Percentiles rank a stretch among this genome's conserved stretches.
These are phyloP conservation scores for Globisporangium polare DNA, from an alignment of 352 stramenopile genomes.

Conservation along the genomic window DNA sequence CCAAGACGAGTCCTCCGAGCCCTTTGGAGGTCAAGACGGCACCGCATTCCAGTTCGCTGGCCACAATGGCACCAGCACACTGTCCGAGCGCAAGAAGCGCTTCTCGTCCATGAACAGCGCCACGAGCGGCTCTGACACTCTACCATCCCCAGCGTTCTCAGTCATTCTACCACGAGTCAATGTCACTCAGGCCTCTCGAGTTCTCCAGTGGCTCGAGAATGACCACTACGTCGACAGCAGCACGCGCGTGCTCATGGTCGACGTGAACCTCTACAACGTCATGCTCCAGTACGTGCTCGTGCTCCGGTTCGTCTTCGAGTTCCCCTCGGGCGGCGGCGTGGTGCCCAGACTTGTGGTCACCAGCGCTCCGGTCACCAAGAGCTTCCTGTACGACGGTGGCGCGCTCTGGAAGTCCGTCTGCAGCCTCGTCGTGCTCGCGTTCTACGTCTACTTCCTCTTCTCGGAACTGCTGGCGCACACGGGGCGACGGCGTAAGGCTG, in stretches of 20 bases:
- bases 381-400: slow-evolving; percentile 32
- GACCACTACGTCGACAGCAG: slow-evolving; percentile 34
- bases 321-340: slow-evolving; percentile 36
- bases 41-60: slow-evolving; percentile 27
- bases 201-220: slow-evolving; percentile 25
- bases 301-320: slow-evolving; percentile 45
- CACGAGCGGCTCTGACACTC: slow-evolving; percentile 14
- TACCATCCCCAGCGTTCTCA: slow-evolving; percentile 42
- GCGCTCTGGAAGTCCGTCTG: slow-evolving; percentile 24
- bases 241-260: slow-evolving; percentile 40
- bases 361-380: slow-evolving; percentile 34
- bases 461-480: slow-evolving; percentile 35
- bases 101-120: slow-evolving; percentile 35
- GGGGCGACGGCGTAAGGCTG: slow-evolving; percentile 19
- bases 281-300: slow-evolving; percentile 38
- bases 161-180: slow-evolving; percentile 31
- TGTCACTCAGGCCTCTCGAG: slow-evolving; percentile 5
- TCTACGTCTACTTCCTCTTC: slow-evolving; percentile 45
- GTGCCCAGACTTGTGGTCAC: slow-evolving; percentile 21
- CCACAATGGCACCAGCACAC: slow-evolving; percentile 31
- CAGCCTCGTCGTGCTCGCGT: slow-evolving; percentile 27
- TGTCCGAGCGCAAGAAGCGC: slow-evolving; percentile 23
- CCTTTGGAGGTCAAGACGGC: slow-evolving; percentile 16
- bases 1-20: slow-evolving; percentile 15
- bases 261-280: slow-evolving; percentile 45